phyloP scores from a whole-genome alignment of 2,329 filamentous ascomycete genomes.

The Xylariaceae sp. region DNA sequence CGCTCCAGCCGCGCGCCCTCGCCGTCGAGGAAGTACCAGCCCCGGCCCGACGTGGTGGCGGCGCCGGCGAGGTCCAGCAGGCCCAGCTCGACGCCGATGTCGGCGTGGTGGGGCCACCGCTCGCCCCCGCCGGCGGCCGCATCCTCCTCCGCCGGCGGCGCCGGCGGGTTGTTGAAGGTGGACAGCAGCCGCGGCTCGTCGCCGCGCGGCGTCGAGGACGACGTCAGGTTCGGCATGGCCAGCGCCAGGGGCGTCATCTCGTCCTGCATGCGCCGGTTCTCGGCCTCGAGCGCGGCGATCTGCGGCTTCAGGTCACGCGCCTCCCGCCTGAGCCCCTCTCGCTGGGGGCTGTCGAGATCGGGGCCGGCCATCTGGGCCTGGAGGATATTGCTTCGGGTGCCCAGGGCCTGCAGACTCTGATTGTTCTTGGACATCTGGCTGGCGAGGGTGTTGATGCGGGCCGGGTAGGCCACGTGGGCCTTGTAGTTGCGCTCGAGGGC shows the following conservation, averaged over 20 bases:
- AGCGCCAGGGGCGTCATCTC: slow-evolving; percentile 71
- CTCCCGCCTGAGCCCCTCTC: slow-evolving; percentile 56
- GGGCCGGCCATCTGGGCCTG: slow-evolving; percentile 45
- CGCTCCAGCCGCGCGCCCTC: slow-evolving; percentile 93
- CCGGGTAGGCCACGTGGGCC: slow-evolving; percentile 44
- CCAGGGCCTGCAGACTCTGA: slow-evolving; percentile 49
- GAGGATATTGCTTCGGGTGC: slow-evolving; percentile 60
- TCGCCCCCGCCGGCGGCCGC: no score
- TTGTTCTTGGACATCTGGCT: slow-evolving; percentile 55
- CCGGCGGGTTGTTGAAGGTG: slow-evolving; percentile 70
- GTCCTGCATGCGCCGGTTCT: slow-evolving; percentile 49
- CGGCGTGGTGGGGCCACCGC: slow-evolving; percentile 74
- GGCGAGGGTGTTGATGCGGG: slow-evolving; percentile 48
- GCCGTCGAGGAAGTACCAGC: slow-evolving; percentile 94
- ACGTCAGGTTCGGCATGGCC: slow-evolving; percentile 81
- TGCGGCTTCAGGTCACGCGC: slow-evolving; percentile 57
- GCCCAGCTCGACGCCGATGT: slow-evolving; percentile 78
- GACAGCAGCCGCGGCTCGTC: slow-evolving; percentile 56
- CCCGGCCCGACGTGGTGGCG: slow-evolving; percentile 82
- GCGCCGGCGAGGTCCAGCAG: slow-evolving; percentile 85
- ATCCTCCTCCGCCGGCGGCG: slow-evolving; percentile 29
- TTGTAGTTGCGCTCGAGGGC: slow-evolving; percentile 80
- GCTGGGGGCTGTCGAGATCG: no score
- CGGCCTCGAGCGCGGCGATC: slow-evolving; percentile 51
- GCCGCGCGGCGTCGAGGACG: slow-evolving; percentile 64